Conservation (phyloP, 2,329 filamentous ascomycete genomes). For the Diaporthe vaccinii region DNA sequence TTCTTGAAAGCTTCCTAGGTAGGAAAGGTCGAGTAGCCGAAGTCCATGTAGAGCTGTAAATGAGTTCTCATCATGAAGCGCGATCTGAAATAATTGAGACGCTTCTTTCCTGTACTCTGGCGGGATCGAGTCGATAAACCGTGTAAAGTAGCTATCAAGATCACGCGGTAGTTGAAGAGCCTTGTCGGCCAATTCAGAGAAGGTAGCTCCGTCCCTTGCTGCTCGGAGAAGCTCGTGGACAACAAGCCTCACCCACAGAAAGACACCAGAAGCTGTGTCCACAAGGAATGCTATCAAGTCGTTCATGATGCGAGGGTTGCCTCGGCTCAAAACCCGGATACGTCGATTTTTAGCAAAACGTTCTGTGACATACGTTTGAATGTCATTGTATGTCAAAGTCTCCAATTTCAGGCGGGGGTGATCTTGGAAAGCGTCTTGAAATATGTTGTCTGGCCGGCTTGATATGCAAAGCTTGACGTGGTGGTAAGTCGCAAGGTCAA, state of each 20-base stretch:
- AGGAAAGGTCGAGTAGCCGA: neutral
- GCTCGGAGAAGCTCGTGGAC: conserved; percentile 2
- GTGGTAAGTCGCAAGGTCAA: neutral
- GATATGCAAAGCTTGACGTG: neutral
- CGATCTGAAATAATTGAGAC: neutral
- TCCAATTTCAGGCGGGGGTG: neutral
- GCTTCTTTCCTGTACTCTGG: neutral
- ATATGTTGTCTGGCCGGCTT: conserved; percentile 5
- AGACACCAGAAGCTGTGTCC: neutral
- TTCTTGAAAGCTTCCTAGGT: no score
- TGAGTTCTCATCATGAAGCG: neutral
- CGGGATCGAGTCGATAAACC: neutral
- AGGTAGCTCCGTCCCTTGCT: neutral
- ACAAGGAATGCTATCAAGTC: neutral
- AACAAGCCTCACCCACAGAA: conserved; percentile 7
- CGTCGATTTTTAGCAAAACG: neutral
- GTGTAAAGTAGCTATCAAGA: neutral
- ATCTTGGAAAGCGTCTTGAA: neutral
- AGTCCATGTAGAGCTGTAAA: neutral
- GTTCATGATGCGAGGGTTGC: neutral
- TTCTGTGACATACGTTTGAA: neutral
- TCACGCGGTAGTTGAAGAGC: neutral
- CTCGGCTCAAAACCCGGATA: neutral
- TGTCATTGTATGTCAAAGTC: neutral
- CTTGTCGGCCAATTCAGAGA: neutral